Evolutionary conservation across 2,329 filamentous ascomycete species (phyloP).

Genomic region (Fusarium globosum): DNA sequence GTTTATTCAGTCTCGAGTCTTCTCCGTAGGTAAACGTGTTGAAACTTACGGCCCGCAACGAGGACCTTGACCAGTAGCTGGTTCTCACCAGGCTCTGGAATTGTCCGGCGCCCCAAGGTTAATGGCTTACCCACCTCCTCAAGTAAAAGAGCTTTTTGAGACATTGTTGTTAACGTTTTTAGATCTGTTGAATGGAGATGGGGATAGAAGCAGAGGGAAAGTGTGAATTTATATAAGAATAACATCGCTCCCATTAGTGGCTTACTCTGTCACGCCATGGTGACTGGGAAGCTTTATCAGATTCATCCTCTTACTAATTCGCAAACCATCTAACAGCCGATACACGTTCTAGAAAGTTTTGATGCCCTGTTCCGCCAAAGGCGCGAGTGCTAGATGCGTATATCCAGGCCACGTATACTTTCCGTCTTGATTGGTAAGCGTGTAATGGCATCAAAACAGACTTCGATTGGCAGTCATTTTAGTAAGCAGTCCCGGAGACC

Average conservation of each 20-base stretch:
- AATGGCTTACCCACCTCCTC: background rate
- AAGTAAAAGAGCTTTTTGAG: background rate
- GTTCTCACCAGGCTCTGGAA: background rate
- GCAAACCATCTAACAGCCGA: background rate
- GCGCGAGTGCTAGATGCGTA: background rate
- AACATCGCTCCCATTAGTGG: background rate
- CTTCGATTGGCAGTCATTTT: background rate
- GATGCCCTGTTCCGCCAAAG: background rate
- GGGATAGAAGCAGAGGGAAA: background rate
- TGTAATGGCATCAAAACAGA: background rate
- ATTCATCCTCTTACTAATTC: background rate
- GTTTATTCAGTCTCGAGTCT: background rate
- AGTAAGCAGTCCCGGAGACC: background rate
- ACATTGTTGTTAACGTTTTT: background rate
- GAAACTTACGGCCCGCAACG: background rate
- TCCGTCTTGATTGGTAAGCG: background rate
- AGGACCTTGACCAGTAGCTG: background rate
- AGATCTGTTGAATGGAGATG: background rate
- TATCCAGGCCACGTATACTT: background rate
- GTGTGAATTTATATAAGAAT: background rate
- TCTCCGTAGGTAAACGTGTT: fast-evolving
- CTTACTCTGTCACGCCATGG: no score
- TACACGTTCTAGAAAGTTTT: background rate
- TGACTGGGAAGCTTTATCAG: background rate
- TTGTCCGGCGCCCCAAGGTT: background rate